phyloP scores from a whole-genome alignment of 306 rosid species.

The Lablab purpureus region DNA sequence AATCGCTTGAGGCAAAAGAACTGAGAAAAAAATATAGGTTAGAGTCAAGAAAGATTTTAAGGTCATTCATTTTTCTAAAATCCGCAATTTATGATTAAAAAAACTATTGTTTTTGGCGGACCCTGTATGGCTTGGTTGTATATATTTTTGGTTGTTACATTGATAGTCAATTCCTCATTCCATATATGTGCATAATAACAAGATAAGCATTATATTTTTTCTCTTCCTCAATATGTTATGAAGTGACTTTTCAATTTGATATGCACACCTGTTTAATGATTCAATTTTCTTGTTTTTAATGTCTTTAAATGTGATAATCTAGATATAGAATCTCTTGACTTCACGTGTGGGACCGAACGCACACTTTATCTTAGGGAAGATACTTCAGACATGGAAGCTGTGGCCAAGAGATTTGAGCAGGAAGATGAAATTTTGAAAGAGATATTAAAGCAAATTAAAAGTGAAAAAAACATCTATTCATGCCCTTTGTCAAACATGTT shows the following conservation, averaged over 20 bases:
- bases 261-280: not conserved
- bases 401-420: slow-evolving; percentile 72
- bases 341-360: slow-evolving; percentile 62
- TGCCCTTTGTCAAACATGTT: slow-evolving; percentile 55
- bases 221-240: not conserved
- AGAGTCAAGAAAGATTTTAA: not conserved
- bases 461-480: slow-evolving; percentile 57
- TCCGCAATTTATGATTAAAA: not conserved
- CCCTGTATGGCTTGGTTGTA: not conserved
- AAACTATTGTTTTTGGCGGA: not conserved
- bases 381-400: slow-evolving; percentile 73
- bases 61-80: not conserved
- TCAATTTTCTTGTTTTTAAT: not conserved
- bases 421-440: slow-evolving; percentile 55
- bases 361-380: slow-evolving; percentile 67
- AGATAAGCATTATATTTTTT: not conserved
- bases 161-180: not conserved
- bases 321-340: slow-evolving; percentile 63
- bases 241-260: slow-evolving; percentile 5
- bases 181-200: slow-evolving; percentile 3
- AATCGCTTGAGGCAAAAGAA: not conserved
- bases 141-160: slow-evolving; percentile 8
- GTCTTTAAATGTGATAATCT: slow-evolving; percentile 37
- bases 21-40: not conserved
- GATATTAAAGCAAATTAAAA: slow-evolving; percentile 52